A percentile compares a stretch with the other conserved stretches of the same genome.
Evolutionary conservation across 257 asterid species (phyloP).

Genomic region (Primulina tabacum): DNA sequence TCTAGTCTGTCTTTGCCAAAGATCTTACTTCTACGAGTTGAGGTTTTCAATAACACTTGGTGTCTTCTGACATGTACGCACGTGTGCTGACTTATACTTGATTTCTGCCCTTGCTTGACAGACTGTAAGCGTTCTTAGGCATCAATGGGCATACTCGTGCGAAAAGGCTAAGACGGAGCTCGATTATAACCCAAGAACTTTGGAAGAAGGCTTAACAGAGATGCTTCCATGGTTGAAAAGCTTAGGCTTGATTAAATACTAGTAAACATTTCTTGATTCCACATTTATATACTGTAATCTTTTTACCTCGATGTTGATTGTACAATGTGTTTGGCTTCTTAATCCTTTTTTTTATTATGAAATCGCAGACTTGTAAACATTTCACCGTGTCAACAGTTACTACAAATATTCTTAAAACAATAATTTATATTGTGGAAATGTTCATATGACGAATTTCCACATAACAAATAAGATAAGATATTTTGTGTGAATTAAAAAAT

Average conservation of each 20-base stretch:
- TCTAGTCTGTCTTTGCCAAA: background rate
- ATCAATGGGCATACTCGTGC: conserved; percentile 84
- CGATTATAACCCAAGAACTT: conserved; percentile 74
- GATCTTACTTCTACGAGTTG: background rate
- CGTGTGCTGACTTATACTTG: background rate
- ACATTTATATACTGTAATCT: background rate
- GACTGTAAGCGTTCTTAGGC: conserved; percentile 62
- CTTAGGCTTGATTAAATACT: conserved; percentile 61
- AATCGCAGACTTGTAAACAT: background rate
- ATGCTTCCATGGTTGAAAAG: conserved; percentile 86
- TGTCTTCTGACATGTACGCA: background rate
- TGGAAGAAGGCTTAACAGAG: conserved; percentile 74
- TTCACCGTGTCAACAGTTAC: background rate
- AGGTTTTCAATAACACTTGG: too few species aligned
- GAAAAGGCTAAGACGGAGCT: conserved; percentile 80
- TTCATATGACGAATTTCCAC: too few species aligned
- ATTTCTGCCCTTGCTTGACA: conserved; percentile 28
- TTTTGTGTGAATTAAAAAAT: too few species aligned
- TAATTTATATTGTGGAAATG: too few species aligned
- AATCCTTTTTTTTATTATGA: too few species aligned
- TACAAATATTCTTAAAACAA: too few species aligned
- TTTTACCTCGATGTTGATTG: background rate
- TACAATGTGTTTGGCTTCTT: background rate
- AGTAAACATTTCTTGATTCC: conserved; percentile 10
- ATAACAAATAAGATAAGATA: too few species aligned